phyloP scores from a whole-genome alignment of 2,329 filamentous ascomycete genomes.

The Thielaviopsis populi region DNA sequence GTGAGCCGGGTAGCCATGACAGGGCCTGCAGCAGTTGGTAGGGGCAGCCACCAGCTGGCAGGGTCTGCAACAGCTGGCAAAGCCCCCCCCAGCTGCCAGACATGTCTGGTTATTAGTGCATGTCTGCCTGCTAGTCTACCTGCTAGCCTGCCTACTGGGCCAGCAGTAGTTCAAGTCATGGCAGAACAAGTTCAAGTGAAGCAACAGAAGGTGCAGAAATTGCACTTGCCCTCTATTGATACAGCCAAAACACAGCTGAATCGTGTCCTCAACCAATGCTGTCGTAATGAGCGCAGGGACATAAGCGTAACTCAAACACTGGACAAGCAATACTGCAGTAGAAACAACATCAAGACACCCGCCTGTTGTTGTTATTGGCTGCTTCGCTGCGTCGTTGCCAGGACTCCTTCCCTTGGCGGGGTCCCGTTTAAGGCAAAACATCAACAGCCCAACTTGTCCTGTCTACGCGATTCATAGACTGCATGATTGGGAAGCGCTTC shows the following conservation, averaged over 20 bases:
- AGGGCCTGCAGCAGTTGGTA: background rate
- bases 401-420: background rate
- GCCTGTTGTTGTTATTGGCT: background rate
- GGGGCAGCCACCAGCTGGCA: background rate
- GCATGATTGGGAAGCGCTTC: background rate
- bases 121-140: background rate
- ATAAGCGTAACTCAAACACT: background rate
- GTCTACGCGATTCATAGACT: background rate
- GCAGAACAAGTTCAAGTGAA: background rate
- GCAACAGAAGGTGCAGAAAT: background rate
- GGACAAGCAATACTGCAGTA: too few relatives aligned
- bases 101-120: background rate
- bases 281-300: background rate
- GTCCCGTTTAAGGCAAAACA: background rate
- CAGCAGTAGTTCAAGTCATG: background rate
- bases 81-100: background rate
- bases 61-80: background rate
- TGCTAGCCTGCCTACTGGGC: too few relatives aligned
- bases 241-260: background rate
- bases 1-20: background rate
- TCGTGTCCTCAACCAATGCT: background rate
- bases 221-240: background rate
- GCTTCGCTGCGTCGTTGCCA: background rate
- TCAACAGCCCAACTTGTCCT: background rate
- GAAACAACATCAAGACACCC: background rate